phyloP scores from a whole-genome alignment of 2,329 filamentous ascomycete species.

The Akanthomyces dipterigenus region DNA sequence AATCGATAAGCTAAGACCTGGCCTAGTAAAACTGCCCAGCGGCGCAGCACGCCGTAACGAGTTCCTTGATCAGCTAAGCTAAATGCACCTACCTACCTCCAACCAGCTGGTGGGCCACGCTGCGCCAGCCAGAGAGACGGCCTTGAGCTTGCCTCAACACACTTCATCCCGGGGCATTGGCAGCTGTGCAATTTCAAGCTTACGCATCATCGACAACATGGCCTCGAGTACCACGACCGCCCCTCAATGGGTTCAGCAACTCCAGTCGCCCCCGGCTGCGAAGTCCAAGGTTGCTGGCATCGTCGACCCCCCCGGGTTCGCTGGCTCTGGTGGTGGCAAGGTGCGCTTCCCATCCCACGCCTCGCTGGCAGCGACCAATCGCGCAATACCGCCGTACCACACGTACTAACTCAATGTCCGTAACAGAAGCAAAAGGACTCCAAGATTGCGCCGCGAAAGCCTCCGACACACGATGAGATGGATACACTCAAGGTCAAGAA shows the following conservation, averaged over 20 bases:
- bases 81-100: too few relatives aligned
- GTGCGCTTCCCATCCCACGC: conserved; percentile 28
- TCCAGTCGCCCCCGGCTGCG: conserved; percentile 61
- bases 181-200: background rate
- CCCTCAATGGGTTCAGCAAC: conserved; percentile 77
- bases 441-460: conserved; percentile 50
- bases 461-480: conserved; percentile 75
- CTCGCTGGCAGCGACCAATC: background rate
- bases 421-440: conserved; percentile 45
- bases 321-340: conserved; percentile 49
- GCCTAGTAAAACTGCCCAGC: background rate
- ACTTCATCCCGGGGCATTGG: background rate
- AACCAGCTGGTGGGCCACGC: background rate
- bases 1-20: conserved; percentile 8
- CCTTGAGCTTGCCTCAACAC: background rate
- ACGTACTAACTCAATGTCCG: conserved; percentile 8
- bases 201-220: conserved; percentile 16
- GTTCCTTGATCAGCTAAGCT: conserved; percentile 9
- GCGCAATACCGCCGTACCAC: background rate
- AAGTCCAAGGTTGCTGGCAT: conserved; percentile 63
- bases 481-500: conserved; percentile 97
- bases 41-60: background rate
- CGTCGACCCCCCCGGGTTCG: conserved; percentile 82
- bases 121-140: background rate
- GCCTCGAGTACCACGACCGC: conserved; percentile 30